Evolutionary conservation across 2,329 filamentous ascomycete genomes (phyloP), one percentile per base, ranked within the genome.

Genomic region (Waltergamsia citrina): DNA sequence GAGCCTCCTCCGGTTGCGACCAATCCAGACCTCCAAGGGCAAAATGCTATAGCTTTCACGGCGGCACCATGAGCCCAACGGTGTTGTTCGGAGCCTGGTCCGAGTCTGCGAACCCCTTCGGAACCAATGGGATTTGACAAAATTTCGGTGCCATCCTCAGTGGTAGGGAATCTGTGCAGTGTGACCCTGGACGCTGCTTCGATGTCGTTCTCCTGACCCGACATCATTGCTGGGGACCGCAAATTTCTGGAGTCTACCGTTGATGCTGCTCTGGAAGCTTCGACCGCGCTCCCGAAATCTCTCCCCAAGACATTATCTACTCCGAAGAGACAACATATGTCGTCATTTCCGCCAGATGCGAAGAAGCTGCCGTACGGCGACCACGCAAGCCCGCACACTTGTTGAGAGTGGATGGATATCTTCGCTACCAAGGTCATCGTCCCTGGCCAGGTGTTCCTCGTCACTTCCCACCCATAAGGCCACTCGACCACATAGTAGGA

Each of bases 41-140:
- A 94, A 57, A 96, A 96, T 3, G 92, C 87, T 45, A 96, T 92
- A 21, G 92, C 92, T 57, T 98, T 98, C 44, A 96, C 84, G 3
- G 92, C 92, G 1, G 90, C 90, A 18, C 76, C 76, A 53, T 98
- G 86, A 9, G 67, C 56, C 74, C 86, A 92, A 21, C 71, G 71
- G 53, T 94, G 78, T 46, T 72, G 80, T 47, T 83, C 76, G 20
- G 67, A 60, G 6, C 74, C 74, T 6, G 59, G 49, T 3, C 61
- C 61, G 18, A 85, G 56, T 17, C 65, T 59, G 14, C 68, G 60
- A 16, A 70, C 60, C 21, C 49, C 54, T 10, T 54, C 57, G 7
- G 44, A 42, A 12, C 51, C 40, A 10, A 43, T 47, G 28, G 49
- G 49, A 16, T 53, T 40, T 6, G 52, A 42, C 18, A 45, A 51